phyloP scores from a whole-genome alignment of 2,329 filamentous ascomycete genomes.

The Ascochyta pisi region DNA sequence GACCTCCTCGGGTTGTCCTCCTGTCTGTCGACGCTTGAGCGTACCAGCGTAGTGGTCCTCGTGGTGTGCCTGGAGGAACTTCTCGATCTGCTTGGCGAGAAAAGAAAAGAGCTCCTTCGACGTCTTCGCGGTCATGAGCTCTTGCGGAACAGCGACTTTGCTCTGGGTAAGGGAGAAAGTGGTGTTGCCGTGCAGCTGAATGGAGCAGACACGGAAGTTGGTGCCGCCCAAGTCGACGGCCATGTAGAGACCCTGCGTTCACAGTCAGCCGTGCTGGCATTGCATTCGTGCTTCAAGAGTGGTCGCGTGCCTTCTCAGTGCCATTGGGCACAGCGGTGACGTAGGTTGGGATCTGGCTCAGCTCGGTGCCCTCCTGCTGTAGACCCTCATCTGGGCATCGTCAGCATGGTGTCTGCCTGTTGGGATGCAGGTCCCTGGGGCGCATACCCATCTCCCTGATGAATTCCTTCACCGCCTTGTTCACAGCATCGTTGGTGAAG shows the following conservation, averaged over 20 bases:
- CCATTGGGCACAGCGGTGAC: slow-evolving; percentile 96
- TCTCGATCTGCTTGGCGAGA: slow-evolving; percentile 88
- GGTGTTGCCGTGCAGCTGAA: slow-evolving; percentile 90
- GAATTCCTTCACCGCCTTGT: slow-evolving; percentile 83
- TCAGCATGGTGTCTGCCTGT: slow-evolving; percentile 20
- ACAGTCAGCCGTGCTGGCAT: slow-evolving; percentile 7
- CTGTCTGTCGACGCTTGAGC: slow-evolving; percentile 68
- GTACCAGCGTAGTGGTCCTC: slow-evolving; percentile 82
- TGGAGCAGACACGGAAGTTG: slow-evolving; percentile 97
- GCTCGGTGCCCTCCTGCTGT: slow-evolving; percentile 74
- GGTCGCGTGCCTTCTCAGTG: slow-evolving; percentile 95
- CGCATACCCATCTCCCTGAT: slow-evolving; percentile 77
- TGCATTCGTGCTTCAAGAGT: not conserved
- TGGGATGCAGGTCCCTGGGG: slow-evolving; percentile 5
- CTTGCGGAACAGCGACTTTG: slow-evolving; percentile 88
- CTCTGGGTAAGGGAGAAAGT: slow-evolving; percentile 93
- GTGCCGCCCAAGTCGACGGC: slow-evolving; percentile 98
- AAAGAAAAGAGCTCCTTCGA: slow-evolving; percentile 89
- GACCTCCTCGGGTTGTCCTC: slow-evolving; percentile 72
- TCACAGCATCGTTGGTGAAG: slow-evolving; percentile 78
- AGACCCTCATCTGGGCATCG: slow-evolving; percentile 75
- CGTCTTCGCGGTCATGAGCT: slow-evolving; percentile 88
- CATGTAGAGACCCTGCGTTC: slow-evolving; percentile 83
- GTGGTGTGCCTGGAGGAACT: slow-evolving; percentile 87
- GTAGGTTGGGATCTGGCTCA: slow-evolving; percentile 97